Percentiles rank a stretch among this genome's conserved stretches.
These are phyloP conservation scores for Pseudogymnoascus verrucosus DNA, from an alignment of 2,329 filamentous ascomycete species.

Conservation along the genomic window DNA sequence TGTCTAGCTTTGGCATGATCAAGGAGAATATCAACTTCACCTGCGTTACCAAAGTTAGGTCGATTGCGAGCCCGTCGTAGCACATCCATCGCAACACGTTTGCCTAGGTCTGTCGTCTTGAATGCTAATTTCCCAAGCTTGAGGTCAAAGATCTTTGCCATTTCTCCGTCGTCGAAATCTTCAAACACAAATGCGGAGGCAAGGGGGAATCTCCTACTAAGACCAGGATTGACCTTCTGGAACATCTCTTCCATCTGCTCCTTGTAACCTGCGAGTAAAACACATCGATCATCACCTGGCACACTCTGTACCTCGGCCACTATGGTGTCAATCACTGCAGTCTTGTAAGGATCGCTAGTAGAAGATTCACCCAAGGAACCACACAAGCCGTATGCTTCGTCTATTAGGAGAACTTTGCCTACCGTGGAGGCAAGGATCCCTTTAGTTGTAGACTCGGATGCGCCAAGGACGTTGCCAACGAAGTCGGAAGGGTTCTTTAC, in stretches of 20 bases:
- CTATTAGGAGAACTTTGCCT: conserved; percentile 51
- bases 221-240: conserved; percentile 58
- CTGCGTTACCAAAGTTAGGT: conserved; percentile 60
- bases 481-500: conserved; percentile 50
- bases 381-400: conserved; percentile 36
- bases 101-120: conserved; percentile 18
- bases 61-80: background rate
- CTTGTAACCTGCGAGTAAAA: conserved; percentile 55
- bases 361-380: too few species aligned
- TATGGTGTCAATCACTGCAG: conserved; percentile 58
- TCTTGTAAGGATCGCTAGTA: conserved; percentile 30
- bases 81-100: background rate
- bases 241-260: conserved; percentile 64
- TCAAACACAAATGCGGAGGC: conserved; percentile 53
- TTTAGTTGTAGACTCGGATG: conserved; percentile 45
- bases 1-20: too few species aligned
- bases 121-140: conserved; percentile 35
- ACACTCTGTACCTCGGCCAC: conserved; percentile 63
- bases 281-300: conserved; percentile 60
- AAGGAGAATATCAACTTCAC: conserved; percentile 53
- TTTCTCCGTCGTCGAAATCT: conserved; percentile 45
- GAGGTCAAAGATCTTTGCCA: too few species aligned
- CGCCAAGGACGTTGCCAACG: conserved; percentile 40
- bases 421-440: conserved; percentile 41
- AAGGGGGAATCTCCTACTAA: conserved; percentile 45